Evolutionary conservation across 2,329 filamentous ascomycete genomes (phyloP).

Genomic region (Zasmidium cellare): DNA sequence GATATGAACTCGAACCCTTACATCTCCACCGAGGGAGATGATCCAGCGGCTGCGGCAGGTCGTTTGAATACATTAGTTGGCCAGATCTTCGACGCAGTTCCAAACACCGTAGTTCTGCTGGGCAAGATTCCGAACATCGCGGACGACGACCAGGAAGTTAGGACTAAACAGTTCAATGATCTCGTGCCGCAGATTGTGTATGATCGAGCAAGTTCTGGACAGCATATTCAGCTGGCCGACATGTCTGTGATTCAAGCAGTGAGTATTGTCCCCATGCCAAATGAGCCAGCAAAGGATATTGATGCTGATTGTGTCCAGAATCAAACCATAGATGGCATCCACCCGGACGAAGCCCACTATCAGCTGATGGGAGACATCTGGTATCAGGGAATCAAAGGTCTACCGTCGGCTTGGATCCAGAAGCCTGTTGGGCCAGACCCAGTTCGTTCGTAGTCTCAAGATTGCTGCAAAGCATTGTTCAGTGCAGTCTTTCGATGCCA

Average conservation of each 20-base stretch:
- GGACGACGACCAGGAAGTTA: neutral
- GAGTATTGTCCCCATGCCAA: neutral
- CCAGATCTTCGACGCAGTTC: neutral
- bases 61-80: neutral
- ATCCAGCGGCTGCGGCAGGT: neutral
- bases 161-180: neutral
- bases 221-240: neutral
- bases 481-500: neutral
- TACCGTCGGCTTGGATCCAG: too few relatives aligned
- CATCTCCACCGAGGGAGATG: neutral
- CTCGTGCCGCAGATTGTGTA: neutral
- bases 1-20: neutral
- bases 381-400: too few relatives aligned
- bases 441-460: neutral
- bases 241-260: constrained; percentile 1
- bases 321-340: too few relatives aligned
- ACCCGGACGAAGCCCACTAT: too few relatives aligned
- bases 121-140: neutral
- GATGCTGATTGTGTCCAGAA: too few relatives aligned
- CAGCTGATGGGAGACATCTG: too few relatives aligned
- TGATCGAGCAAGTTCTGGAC: neutral
- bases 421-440: too few relatives aligned
- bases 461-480: neutral
- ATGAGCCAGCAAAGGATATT: too few relatives aligned
- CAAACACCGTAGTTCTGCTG: neutral